A percentile compares a stretch with the other conserved stretches of the same genome.
Conservation (phyloP, 208 protist species). For the Trichomonas vaginalis region DNA sequence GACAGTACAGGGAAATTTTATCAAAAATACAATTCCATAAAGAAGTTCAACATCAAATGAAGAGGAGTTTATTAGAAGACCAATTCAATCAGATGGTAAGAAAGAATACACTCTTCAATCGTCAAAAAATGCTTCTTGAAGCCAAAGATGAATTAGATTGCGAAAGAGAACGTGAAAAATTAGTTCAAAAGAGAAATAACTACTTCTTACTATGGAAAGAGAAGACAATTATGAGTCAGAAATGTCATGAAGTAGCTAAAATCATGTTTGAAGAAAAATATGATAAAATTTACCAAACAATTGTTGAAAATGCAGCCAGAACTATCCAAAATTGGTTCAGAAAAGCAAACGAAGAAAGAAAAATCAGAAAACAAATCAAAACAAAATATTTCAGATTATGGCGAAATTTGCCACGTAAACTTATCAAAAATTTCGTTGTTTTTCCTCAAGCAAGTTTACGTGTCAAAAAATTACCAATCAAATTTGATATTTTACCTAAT, state of each 20-base stretch:
- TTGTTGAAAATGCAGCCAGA: not conserved
- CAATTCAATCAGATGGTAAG: not conserved
- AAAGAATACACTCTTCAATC: not conserved
- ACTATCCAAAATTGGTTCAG: not conserved
- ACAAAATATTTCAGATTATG: not conserved
- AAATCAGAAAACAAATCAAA: not conserved
- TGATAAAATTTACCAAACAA: not conserved
- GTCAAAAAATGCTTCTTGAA: not conserved
- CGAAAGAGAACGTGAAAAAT: not conserved
- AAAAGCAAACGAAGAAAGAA: not conserved
- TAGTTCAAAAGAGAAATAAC: not conserved
- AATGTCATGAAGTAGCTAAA: not conserved
- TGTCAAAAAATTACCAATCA: too few species aligned
- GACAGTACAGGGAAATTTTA: not conserved
- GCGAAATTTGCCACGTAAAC: not conserved
- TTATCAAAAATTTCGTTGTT: not conserved
- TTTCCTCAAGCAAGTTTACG: not conserved
- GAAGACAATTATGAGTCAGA: not conserved
- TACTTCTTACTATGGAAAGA: not conserved
- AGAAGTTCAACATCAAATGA: not conserved
- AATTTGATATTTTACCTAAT: too few species aligned
- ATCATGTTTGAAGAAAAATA: not conserved
- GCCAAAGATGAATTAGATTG: not conserved
- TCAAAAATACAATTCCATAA: not conserved
- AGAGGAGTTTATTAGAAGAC: not conserved